phyloP scores from a whole-genome alignment of 202 grass and related monocot species.

The Musa balbisiana region DNA sequence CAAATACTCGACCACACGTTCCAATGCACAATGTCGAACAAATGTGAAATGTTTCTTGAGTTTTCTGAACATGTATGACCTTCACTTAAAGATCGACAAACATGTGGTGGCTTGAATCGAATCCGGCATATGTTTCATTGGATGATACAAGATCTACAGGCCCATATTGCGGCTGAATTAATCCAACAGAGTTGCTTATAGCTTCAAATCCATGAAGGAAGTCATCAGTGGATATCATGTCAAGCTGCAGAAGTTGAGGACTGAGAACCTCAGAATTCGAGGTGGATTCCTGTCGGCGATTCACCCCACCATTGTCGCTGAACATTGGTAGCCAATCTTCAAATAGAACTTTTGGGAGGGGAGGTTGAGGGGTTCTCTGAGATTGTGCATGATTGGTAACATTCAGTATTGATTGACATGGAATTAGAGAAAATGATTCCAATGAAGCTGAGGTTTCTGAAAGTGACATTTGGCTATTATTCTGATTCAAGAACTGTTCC shows the following conservation, averaged over 20 bases:
- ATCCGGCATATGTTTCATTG: background rate
- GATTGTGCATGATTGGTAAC: background rate
- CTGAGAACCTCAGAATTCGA: slow-evolving; percentile 21
- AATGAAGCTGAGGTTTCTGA: slow-evolving; percentile 12
- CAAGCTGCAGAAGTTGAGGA: slow-evolving; percentile 29
- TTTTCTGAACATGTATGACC: background rate
- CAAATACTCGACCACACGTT: no score
- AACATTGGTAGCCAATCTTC: slow-evolving; percentile 10
- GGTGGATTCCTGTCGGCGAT: slow-evolving; percentile 33
- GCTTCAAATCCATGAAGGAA: slow-evolving; percentile 35
- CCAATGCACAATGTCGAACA: no score
- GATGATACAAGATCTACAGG: slow-evolving; percentile 56
- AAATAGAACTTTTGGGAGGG: slow-evolving; percentile 48
- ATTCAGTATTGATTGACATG: slow-evolving; percentile 14
- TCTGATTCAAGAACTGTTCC: slow-evolving; percentile 23
- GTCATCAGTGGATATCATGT: slow-evolving; percentile 23
- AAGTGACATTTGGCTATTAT: slow-evolving; percentile 23
- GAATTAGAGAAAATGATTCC: background rate
- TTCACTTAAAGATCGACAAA: background rate
- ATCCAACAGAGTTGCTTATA: slow-evolving; percentile 43
- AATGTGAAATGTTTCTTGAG: no score
- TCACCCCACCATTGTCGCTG: slow-evolving; percentile 24
- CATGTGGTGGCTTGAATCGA: background rate
- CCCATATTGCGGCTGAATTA: background rate
- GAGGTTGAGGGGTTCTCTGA: background rate